Conservation (phyloP, 2,329 filamentous ascomycete genomes). For the Clonostachys rhizophaga region DNA sequence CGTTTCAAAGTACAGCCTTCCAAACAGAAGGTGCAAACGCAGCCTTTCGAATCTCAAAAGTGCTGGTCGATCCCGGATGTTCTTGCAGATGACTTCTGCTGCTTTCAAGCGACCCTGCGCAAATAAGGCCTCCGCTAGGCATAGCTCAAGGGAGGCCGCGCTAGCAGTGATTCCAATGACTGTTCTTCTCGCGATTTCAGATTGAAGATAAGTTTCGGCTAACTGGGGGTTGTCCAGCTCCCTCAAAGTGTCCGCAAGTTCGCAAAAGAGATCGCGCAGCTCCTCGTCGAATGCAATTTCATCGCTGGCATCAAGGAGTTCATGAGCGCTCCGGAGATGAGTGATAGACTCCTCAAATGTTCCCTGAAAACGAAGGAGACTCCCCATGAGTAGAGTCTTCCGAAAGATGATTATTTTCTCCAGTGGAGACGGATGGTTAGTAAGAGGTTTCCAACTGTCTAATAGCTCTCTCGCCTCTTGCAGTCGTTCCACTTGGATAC, state of each 20-base stretch:
- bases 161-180: neutral
- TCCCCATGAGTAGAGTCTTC: no score
- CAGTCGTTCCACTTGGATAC: no score
- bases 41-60: neutral
- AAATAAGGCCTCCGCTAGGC: neutral
- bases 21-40: neutral
- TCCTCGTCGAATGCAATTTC: no score
- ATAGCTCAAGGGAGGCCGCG: neutral
- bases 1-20: neutral
- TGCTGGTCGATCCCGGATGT: neutral
- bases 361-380: no score
- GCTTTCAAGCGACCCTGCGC: neutral
- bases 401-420: no score
- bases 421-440: no score
- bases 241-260: neutral
- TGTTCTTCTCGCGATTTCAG: neutral
- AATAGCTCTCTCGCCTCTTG: no score
- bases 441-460: no score
- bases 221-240: neutral
- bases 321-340: no score
- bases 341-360: no score
- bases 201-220: neutral
- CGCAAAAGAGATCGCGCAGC: no score
- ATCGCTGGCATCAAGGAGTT: no score
- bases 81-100: neutral